Conservation (phyloP, 208 protist genomes). For the Acanthamoeba culbertsoni region DNA sequence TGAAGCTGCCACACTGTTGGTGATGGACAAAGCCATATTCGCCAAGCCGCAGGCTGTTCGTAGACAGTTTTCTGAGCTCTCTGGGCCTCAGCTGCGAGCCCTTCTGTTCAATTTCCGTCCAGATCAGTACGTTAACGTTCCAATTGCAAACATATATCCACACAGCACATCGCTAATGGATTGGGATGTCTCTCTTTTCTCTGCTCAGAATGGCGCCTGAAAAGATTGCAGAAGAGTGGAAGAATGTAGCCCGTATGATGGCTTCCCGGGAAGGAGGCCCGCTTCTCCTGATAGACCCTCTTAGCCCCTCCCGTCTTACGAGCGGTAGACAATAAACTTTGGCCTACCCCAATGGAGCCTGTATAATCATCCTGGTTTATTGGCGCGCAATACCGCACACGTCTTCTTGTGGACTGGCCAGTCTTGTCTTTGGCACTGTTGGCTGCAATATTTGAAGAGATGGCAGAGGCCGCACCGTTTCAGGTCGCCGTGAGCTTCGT, state of each 20-base stretch:
- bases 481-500: neutral
- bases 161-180: neutral
- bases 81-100: neutral
- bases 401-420: constrained; percentile 15
- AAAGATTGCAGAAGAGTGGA: neutral
- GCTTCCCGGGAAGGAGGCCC: neutral
- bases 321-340: too few species aligned
- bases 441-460: constrained; percentile 6
- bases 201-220: constrained; percentile 36
- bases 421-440: neutral
- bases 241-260: neutral
- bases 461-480: neutral
- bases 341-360: too few species aligned
- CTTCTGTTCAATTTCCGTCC: constrained; percentile 49
- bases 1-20: constrained; percentile 35
- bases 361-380: too few species aligned
- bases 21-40: constrained; percentile 53
- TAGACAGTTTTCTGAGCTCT: neutral
- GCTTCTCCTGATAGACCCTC: neutral
- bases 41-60: neutral
- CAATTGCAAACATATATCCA: neutral
- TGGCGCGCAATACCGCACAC: neutral
- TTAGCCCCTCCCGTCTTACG: neutral
- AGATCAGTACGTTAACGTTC: neutral
- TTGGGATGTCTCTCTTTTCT: too few species aligned